These are phyloP conservation scores for Ogataea corticis DNA, from an alignment of 805 yeast species.

Conservation along the genomic window DNA sequence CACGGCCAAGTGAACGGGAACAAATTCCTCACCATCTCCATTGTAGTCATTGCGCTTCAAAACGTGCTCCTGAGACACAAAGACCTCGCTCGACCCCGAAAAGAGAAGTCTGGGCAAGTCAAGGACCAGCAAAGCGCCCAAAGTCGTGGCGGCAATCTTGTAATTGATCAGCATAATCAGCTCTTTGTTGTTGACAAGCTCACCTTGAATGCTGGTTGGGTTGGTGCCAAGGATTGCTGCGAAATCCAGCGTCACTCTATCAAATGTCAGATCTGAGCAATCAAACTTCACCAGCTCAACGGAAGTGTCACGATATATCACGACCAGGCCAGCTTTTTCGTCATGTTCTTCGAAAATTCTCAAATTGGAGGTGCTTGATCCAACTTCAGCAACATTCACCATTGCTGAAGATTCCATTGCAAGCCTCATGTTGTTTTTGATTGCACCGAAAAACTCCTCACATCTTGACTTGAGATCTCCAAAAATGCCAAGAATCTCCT, in stretches of 20 bases:
- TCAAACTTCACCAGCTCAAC: constrained; percentile 18
- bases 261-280: constrained; percentile 2
- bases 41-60: constrained; percentile 9
- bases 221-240: not conserved
- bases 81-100: constrained; percentile 1
- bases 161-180: constrained; percentile 13
- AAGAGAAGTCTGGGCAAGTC: constrained; percentile 2
- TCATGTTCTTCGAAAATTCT: constrained; percentile 7
- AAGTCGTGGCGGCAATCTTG: not conserved
- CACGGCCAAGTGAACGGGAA: constrained; percentile 37
- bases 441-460: constrained; percentile 16
- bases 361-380: constrained; percentile 11
- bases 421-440: constrained; percentile 24
- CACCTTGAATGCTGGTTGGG: constrained; percentile 12
- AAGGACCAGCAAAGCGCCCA: constrained; percentile 4
- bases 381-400: constrained; percentile 17
- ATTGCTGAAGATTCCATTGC: constrained; percentile 14
- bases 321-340: constrained; percentile 11
- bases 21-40: constrained; percentile 13
- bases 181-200: constrained; percentile 4
- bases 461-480: constrained; percentile 15
- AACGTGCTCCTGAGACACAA: constrained; percentile 8
- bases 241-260: constrained; percentile 9
- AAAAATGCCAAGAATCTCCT: constrained; percentile 10
- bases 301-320: constrained; percentile 10